Percentiles rank a stretch among this genome's conserved stretches.
Conservation (phyloP, 225 moss, liverwort and hornwort genomes). For the Physcomitrellopsis africana region DNA sequence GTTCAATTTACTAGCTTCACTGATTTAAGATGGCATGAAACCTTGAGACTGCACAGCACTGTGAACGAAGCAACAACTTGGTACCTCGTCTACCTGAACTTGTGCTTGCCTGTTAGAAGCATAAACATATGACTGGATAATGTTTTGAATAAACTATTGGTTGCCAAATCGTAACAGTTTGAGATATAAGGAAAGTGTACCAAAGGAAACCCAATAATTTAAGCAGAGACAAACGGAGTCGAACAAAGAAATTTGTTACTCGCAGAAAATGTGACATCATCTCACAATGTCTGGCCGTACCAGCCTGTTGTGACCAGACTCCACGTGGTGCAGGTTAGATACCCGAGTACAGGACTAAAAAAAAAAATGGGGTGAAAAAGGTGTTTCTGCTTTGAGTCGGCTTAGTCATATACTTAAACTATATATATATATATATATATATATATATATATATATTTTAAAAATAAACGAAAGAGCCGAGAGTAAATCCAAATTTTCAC, state of each 20-base stretch:
- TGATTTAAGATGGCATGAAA: conserved; percentile 37
- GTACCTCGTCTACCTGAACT: conserved; percentile 56
- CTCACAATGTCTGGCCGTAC: no score
- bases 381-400: conserved; percentile 69
- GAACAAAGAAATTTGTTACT: no score
- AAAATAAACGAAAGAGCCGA: conserved; percentile 31
- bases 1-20: conserved; percentile 9
- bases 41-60: conserved; percentile 49
- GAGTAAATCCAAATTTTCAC: conserved; percentile 68
- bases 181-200: no score
- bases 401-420: no score
- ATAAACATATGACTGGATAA: not conserved
- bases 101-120: not conserved
- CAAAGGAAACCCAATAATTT: no score
- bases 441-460: no score
- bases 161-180: not conserved
- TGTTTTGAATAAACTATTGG: not conserved
- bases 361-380: conserved; percentile 62
- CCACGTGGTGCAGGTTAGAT: not conserved
- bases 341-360: conserved; percentile 48
- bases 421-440: no score
- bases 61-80: conserved; percentile 59
- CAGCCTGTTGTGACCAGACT: not conserved
- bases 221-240: no score
- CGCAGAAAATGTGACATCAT: no score